Evolutionary conservation across 1,284 basidiomycete genomes (phyloP), one percentile per base, ranked within the genome.

Genomic region (Apiotrichum gamsii): DNA sequence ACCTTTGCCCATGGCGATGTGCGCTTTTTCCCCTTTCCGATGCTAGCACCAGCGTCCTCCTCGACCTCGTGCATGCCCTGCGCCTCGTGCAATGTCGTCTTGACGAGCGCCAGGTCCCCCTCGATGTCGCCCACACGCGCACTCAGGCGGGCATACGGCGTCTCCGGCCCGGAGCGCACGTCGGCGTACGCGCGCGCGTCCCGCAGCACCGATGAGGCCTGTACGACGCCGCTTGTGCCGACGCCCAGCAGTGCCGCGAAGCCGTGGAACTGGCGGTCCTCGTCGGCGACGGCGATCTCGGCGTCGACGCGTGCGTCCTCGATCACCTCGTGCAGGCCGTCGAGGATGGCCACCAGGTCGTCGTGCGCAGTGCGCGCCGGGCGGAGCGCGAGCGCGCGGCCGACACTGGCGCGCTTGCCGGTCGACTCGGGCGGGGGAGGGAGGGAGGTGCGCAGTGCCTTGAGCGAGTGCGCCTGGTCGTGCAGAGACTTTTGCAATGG

Each of bases 301-400:
- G 90, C 74, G 62, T 90, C 88, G 3, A 91, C 88, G 1, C 86
- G 79, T 0, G 82, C 83, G 58, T 91, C 88, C 67, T 90, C 88
- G 18, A 82, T 81, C 55, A 81, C 87, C 64, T 91, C 86, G 56
- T 83, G 77, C 32, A 91, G 74, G 2, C 85, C 77, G 38, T 82
- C 77, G 4, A 87, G 73, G 1, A 82, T 80, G 1, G 74, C 75
- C 16, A 72, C 70, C 4, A 90, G 63, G 8, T 52, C 47, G 39
- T 55, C 56, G 31, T 52, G 47, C 4, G 45, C 46, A 3, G 47
- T 41, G 54, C 42, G 25, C 64, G 61, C 16, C 70, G 46, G 31
- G 49, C 49, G 36, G 54, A 18, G 45, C 39, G 52, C 21, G 41
- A 45, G 43, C n/a, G 62, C 45, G 30, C 51, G 51, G 32, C 63